phyloP scores from a whole-genome alignment of 257 asterid species.

The Capsicum rhomboideum region DNA sequence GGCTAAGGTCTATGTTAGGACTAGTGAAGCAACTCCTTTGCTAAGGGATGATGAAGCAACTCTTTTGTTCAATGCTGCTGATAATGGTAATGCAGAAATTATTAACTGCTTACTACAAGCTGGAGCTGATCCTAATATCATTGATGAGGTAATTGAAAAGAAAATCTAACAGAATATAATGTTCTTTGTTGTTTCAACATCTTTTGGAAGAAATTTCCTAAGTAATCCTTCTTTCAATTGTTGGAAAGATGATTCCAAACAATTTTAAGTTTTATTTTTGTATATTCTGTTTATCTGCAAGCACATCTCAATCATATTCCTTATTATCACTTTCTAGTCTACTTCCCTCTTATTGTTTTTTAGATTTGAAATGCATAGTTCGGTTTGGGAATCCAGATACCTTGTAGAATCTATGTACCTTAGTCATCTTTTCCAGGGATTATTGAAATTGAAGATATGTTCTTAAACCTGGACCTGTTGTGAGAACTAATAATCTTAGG shows the following conservation, averaged over 20 bases:
- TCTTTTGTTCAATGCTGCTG: slow-evolving; percentile 89
- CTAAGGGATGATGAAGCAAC: slow-evolving; percentile 15
- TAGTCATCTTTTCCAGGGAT: not conserved
- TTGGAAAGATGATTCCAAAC: not conserved
- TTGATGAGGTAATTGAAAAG: slow-evolving; percentile 51
- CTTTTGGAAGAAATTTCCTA: not conserved
- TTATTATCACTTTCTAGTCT: not conserved
- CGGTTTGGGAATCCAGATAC: not conserved
- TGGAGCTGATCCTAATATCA: slow-evolving; percentile 83
- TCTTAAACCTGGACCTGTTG: not conserved
- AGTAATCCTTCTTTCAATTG: not conserved
- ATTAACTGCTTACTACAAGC: slow-evolving; percentile 68
- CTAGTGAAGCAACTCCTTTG: slow-evolving; percentile 63
- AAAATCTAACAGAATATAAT: not conserved
- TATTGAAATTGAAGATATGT: not conserved
- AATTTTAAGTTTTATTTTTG: not conserved
- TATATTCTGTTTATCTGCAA: not conserved
- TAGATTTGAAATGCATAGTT: not conserved
- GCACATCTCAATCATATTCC: not conserved
- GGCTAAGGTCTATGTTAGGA: slow-evolving; percentile 56
- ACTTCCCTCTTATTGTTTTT: not conserved
- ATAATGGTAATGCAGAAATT: slow-evolving; percentile 61
- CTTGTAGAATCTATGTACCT: not conserved
- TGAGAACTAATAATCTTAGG: not conserved
- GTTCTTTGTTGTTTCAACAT: slow-evolving; percentile 1